These are phyloP conservation scores for Brasilioporus rufonigricans DNA, from an alignment of 768 basidiomycete genomes.

Conservation along the genomic window DNA sequence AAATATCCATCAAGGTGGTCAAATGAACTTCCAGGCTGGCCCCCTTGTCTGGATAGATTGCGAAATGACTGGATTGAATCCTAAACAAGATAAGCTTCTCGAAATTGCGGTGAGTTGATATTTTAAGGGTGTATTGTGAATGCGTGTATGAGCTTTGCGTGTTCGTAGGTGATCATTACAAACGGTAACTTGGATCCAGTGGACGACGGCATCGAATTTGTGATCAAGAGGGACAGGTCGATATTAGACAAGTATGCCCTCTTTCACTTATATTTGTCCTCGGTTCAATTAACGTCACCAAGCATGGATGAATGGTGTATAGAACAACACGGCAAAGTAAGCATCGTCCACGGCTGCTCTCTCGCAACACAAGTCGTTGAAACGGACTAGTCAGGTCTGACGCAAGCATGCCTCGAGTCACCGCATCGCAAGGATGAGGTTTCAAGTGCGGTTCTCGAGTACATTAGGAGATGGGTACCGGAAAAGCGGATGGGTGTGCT, in stretches of 20 bases:
- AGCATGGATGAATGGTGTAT: slow-evolving; percentile 92
- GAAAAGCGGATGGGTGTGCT: slow-evolving; percentile 57
- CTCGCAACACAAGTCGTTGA: not conserved
- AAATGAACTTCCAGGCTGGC: slow-evolving; percentile 8
- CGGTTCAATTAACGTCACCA: not conserved
- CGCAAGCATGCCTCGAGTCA: slow-evolving; percentile 73
- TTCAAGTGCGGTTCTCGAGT: slow-evolving; percentile 57
- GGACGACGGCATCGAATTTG: slow-evolving; percentile 75
- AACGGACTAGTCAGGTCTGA: slow-evolving; percentile 69
- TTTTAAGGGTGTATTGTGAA: not conserved
- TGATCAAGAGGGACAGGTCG: slow-evolving; percentile 70
- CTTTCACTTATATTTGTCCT: not conserved
- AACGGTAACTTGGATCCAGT: slow-evolving; percentile 79
- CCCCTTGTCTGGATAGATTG: slow-evolving; percentile 70
- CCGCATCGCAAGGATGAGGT: slow-evolving; percentile 62
- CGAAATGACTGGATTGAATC: slow-evolving; percentile 82
- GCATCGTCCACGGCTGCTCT: slow-evolving; percentile 14
- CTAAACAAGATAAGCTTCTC: slow-evolving; percentile 63
- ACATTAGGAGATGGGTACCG: slow-evolving; percentile 87
- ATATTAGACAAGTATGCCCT: slow-evolving; percentile 63
- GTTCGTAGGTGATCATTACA: slow-evolving; percentile 74
- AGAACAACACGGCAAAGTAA: slow-evolving; percentile 72
- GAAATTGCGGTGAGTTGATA: slow-evolving; percentile 62
- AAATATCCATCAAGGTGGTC: not conserved
- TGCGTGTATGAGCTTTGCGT: too few relatives aligned